Evolutionary conservation across 805 yeast species (phyloP).

Genomic region (Starmerella ratchasimensis): DNA sequence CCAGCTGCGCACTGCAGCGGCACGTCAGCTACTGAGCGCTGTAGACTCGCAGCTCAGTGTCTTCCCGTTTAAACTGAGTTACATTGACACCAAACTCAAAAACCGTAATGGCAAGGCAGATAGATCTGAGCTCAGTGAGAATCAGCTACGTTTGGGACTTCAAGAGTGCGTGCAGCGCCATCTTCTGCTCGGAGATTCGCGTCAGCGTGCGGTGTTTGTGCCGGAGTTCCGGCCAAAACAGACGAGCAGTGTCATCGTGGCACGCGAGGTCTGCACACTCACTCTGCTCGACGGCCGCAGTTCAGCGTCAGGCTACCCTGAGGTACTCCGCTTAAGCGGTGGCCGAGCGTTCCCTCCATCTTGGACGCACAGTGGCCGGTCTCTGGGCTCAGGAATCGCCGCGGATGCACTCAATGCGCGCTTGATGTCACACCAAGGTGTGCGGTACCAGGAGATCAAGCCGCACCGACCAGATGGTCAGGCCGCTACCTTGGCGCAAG

Average conservation of each 20-base stretch:
- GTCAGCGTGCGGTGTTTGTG: constrained; percentile 55
- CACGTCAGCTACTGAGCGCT: constrained; percentile 50
- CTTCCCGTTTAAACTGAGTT: constrained; percentile 78
- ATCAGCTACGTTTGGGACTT: constrained; percentile 57
- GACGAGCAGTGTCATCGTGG: constrained; percentile 48
- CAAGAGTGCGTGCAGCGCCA: constrained; percentile 69
- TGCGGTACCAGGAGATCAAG: constrained; percentile 25
- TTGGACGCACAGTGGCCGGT: constrained; percentile 75
- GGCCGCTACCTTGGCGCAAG: neutral
- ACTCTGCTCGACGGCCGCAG: constrained; percentile 35
- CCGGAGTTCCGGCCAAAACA: constrained; percentile 39
- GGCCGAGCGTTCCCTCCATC: constrained; percentile 57
- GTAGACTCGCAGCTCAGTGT: constrained; percentile 69
- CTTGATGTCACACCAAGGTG: constrained; percentile 21
- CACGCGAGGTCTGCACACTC: constrained; percentile 70
- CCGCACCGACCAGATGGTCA: too few relatives aligned
- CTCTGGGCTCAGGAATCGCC: constrained; percentile 38
- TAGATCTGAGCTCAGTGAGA: constrained; percentile 44
- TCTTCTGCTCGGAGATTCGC: constrained; percentile 59
- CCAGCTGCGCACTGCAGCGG: constrained; percentile 57
- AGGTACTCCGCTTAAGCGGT: constrained; percentile 68
- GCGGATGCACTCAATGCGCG: constrained; percentile 22
- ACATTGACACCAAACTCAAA: constrained; percentile 34
- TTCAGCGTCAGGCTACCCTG: constrained; percentile 32
- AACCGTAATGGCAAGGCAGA: constrained; percentile 27